These are phyloP conservation scores for Cladophialophora immunda DNA, from an alignment of 2,329 filamentous ascomycete genomes.

Conservation along the genomic window DNA sequence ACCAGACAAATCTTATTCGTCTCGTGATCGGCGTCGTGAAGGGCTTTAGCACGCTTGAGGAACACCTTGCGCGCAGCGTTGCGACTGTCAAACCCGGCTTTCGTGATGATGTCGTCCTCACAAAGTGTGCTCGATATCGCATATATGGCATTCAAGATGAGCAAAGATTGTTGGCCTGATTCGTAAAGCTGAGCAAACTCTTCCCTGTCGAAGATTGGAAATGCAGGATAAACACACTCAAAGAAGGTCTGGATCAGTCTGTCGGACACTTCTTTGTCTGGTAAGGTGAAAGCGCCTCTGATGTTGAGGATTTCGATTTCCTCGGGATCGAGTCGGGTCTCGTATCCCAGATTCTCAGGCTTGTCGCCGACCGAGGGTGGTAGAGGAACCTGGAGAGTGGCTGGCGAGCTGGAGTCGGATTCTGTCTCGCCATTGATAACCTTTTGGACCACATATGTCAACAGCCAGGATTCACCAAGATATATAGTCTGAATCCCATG, in stretches of 20 bases:
- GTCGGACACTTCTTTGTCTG: constrained; percentile 27
- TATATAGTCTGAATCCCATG: constrained; percentile 22
- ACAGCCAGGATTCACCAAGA: constrained; percentile 23
- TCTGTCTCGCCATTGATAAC: constrained; percentile 9
- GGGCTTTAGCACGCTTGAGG: constrained; percentile 41
- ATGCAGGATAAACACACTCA: constrained; percentile 31
- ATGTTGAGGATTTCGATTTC: constrained; percentile 18
- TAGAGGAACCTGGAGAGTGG: constrained; percentile 19
- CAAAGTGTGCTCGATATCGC: constrained; percentile 39
- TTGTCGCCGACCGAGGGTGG: constrained; percentile 22
- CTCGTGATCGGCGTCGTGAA: constrained; percentile 44
- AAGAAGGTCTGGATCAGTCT: constrained; percentile 42
- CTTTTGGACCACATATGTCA: constrained; percentile 26
- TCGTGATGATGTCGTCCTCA: constrained; percentile 35
- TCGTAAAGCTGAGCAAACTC: constrained; percentile 35
- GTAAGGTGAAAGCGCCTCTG: constrained; percentile 38
- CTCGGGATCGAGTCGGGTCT: constrained; percentile 17
- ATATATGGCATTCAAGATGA: constrained; percentile 42
- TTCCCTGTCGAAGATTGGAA: constrained; percentile 40
- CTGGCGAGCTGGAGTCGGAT: constrained; percentile 19
- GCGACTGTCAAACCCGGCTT: constrained; percentile 39
- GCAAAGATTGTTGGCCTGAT: constrained; percentile 32
- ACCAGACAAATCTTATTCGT: constrained; percentile 40
- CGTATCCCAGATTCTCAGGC: constrained; percentile 23
- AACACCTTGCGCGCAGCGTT: constrained; percentile 41